A percentile compares a stretch with the other conserved stretches of the same genome.
Evolutionary conservation across 2,329 filamentous ascomycete species (phyloP).

Genomic region (Monosporascus sp.): DNA sequence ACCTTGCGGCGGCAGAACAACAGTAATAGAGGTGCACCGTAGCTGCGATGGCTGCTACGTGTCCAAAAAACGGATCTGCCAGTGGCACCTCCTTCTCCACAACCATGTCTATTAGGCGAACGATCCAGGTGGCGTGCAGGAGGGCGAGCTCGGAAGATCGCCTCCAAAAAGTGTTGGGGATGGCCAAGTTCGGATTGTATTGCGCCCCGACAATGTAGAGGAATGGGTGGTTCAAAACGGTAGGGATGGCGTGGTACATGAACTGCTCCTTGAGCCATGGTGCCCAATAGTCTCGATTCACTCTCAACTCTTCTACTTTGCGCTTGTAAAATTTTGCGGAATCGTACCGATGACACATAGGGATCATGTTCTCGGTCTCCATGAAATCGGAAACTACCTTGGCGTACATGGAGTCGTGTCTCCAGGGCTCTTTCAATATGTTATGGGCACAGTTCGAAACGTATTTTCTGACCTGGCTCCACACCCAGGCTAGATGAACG

Average conservation of each 20-base stretch:
- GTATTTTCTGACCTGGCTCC: conserved; percentile 41
- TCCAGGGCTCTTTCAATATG: conserved; percentile 44
- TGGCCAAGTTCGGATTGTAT: conserved; percentile 44
- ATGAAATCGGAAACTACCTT: conserved; percentile 45
- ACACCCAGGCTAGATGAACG: conserved; percentile 45
- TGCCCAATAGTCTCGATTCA: conserved; percentile 43
- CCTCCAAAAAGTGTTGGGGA: conserved; percentile 50
- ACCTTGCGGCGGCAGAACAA: conserved; percentile 39
- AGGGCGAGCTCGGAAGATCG: conserved; percentile 45
- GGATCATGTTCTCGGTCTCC: conserved; percentile 42
- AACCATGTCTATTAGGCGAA: conserved; percentile 49
- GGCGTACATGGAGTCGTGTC: conserved; percentile 46
- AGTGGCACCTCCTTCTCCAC: conserved; percentile 43
- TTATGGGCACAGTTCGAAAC: conserved; percentile 42
- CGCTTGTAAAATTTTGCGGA: conserved; percentile 47
- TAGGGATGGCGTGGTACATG: conserved; percentile 45
- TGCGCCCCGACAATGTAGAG: conserved; percentile 47
- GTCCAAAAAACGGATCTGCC: conserved; percentile 46
- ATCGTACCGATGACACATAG: conserved; percentile 47
- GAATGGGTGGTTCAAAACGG: conserved; percentile 48
- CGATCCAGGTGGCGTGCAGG: conserved; percentile 48
- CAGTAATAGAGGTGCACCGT: conserved; percentile 50
- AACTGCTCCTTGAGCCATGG: conserved; percentile 49
- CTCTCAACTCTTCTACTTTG: conserved; percentile 37
- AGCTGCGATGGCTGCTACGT: conserved; percentile 45